Base-by-base conservation (phyloP, 495 filamentous ascomycete genomes). In the Penicillium malachiteum region DNA sequence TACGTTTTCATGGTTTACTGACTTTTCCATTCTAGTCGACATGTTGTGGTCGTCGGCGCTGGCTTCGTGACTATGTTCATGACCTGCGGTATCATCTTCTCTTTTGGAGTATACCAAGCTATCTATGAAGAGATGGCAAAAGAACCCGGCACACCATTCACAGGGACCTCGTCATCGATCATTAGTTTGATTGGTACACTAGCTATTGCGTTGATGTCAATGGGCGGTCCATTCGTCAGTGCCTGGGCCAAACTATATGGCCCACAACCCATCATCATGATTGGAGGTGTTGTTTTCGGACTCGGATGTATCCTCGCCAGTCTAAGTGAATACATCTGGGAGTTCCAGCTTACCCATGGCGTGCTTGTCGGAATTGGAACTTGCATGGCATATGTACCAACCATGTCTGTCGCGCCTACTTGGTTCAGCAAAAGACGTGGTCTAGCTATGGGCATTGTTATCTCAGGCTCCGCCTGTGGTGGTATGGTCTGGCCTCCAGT, bases 311-410 rank as follows among this genome's bases (percentile, higher is more conserved):
- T 87, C 72, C 77, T 86, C 67, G 72, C 71, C 5, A 80, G 75
- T 48, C 61, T 87, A 1, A 84, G 82, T 58, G 73, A 66, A 37
- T 56, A 72, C 35, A 81, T 83, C 62, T 87, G 75, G 71, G 81
- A 87, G 42, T 81, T 87, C 60, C 74, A 81, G 56, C 72, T 88
- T 8, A 77, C 78, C 0, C 84, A 87, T 61, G 82, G 81, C 14
- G 54, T 87, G 3, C 68, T 87, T 2, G 68, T 77, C 1, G 83
- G 83, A 0, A 54, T 78, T 4, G 70, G 70, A 11, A 77, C 73
- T 17, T 74, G 73, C 12, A 65, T 86, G 54, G 68, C 81, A 7
- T 71, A 75, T 44, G 75, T 81, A 13, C 82, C 84, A 0, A 75
- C 78, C 5, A 72, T 85, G 53, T 76, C 79, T 1, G 77, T 78